A percentile compares a stretch with the other conserved stretches of the same genome.
phyloP scores from a whole-genome alignment of 768 basidiomycete species.

The Lepiota brunneoincarnata region DNA sequence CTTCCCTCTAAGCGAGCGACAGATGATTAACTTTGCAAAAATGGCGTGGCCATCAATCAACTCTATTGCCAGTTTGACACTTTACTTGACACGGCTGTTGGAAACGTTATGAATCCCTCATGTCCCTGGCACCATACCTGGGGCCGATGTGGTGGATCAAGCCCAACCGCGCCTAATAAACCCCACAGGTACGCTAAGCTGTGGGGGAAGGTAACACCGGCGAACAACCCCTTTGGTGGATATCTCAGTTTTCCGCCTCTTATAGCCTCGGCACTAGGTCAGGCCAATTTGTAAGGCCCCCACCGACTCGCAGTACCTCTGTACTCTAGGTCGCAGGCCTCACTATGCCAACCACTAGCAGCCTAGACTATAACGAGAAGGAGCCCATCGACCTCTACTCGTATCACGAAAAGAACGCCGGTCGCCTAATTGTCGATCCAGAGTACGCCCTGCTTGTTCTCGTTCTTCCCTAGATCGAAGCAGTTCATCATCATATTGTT shows the following conservation, averaged over 20 bases:
- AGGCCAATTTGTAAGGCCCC: neutral
- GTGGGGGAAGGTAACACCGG: neutral
- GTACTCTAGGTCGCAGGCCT: neutral
- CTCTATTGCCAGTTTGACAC: no score
- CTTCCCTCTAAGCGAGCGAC: no score
- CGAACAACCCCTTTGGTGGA: neutral
- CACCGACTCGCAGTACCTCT: neutral
- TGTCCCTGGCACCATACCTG: neutral
- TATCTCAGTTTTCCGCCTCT: neutral
- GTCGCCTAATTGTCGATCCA: constrained; percentile 61
- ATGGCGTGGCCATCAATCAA: no score
- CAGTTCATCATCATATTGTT: neutral
- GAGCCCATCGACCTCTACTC: constrained; percentile 29
- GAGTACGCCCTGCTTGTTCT: constrained; percentile 34
- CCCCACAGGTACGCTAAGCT: neutral
- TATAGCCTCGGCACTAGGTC: neutral
- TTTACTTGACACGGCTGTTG: no score
- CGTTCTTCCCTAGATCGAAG: neutral
- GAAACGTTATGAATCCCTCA: no score
- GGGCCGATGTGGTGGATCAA: neutral
- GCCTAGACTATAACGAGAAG: constrained; percentile 18
- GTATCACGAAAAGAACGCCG: constrained; percentile 55
- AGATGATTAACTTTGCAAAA: no score
- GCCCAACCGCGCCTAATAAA: neutral
- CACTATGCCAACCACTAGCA: constrained; percentile 5